Evolutionary conservation across 345 rosid genomes (phyloP).

Genomic region (Eucalyptus fibrosa): DNA sequence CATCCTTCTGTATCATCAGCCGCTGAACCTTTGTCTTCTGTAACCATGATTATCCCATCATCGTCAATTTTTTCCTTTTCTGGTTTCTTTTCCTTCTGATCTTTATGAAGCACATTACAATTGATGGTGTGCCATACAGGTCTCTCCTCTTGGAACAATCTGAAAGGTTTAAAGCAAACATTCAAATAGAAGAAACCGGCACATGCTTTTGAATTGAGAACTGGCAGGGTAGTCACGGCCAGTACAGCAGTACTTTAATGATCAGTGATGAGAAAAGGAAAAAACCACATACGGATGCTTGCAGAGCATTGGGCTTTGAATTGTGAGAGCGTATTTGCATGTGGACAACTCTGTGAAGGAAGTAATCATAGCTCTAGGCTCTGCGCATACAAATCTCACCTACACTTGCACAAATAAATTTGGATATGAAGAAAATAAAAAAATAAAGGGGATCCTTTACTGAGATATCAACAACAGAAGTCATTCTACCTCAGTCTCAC

Average conservation of each 20-base stretch:
- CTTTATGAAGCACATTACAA: constrained; percentile 57
- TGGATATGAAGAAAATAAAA: background rate
- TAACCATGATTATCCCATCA: constrained; percentile 30
- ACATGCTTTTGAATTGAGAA: background rate
- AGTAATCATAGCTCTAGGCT: constrained; percentile 80
- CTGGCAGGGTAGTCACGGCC: background rate
- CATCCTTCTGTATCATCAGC: constrained; percentile 8
- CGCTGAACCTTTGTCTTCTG: constrained; percentile 14
- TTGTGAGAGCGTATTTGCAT: constrained; percentile 87
- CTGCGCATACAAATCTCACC: constrained; percentile 97
- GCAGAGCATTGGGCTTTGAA: constrained; percentile 81
- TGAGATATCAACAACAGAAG: background rate
- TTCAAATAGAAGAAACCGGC: background rate
- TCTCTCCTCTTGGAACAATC: constrained; percentile 89
- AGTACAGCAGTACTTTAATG: background rate
- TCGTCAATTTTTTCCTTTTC: constrained; percentile 12
- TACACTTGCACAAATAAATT: constrained; percentile 9
- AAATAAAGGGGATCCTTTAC: background rate
- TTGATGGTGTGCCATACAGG: constrained; percentile 79
- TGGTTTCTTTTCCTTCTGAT: constrained; percentile 17
- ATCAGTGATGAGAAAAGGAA: background rate
- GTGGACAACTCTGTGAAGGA: constrained; percentile 91
- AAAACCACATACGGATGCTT: constrained; percentile 68
- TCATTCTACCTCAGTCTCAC: constrained; percentile 73
- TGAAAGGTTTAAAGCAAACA: constrained; percentile 11